Evolutionary conservation across 257 asterid species (phyloP), one percentile per base, ranked within the genome.

Genomic region (Dorcoceras hygrometricum): DNA sequence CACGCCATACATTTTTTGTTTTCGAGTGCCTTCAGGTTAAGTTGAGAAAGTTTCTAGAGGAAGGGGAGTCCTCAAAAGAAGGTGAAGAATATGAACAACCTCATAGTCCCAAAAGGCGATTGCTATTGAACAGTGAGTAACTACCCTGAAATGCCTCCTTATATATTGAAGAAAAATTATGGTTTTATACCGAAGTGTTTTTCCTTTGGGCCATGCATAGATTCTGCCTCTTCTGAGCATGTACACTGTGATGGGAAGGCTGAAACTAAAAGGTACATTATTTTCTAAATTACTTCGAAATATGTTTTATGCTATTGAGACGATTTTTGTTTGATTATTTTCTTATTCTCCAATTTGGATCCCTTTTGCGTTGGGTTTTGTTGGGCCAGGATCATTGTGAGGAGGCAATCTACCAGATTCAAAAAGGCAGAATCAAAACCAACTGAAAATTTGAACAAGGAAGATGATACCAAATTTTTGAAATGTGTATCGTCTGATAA

Each of bases 331-430:
- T 31, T 27, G 63, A 24, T 51, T 39, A 11, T 65, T 46, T 28
- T 27, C 25, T 32, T 56, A 24, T 51, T 56, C 22, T 19, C 63
- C 32, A 32, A 54, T 12, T 61, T 59, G 48, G 27, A 39, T n/a
- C 23, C 60, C 11, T 23, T 23, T 39, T 39, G 50, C 3, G 50
- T 39, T 12, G 50, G 58, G 34, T 39, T 57, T 22, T 62, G 46
- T 65, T 24, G 39, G 57, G 50, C 76, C 66, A 89, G 95, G 77
- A 75, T 71, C n/a, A 18, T 20, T 59, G 65, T 24, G 62, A 79
- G 89, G 79, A 80, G 96, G 80, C 94, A 83, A 67, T 84, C 95
- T 46, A 74, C 84, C 56, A 76, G 88, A 77, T 75, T 79, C 66
- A 84, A 78, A 69, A 63, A 82, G 19, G 74, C 63, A 51, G 77